A percentile compares a stretch with the other conserved stretches of the same genome.
phyloP scores from a whole-genome alignment of 768 basidiomycete species.

The Asterophora parasitica region DNA sequence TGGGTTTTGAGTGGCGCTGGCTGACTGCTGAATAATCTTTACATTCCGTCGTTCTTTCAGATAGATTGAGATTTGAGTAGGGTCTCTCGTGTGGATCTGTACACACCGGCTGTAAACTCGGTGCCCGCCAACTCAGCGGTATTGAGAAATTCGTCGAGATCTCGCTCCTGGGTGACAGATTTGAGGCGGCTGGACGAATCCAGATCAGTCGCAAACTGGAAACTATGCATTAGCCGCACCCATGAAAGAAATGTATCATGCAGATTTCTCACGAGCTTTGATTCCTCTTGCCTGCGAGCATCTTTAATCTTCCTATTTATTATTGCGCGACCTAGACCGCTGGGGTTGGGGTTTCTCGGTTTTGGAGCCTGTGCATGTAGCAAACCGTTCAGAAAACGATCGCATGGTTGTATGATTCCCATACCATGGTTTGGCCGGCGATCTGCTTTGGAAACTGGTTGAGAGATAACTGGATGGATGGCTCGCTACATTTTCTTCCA shows the following conservation, averaged over 20 bases:
- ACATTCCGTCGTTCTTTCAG: slow-evolving; percentile 69
- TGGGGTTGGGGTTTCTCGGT: slow-evolving; percentile 58
- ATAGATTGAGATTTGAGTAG: slow-evolving; percentile 8
- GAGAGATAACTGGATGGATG: too few species aligned
- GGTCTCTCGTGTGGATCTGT: not conserved
- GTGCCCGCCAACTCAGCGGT: slow-evolving; percentile 93
- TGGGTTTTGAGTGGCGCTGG: slow-evolving; percentile 65
- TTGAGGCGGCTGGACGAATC: slow-evolving; percentile 66
- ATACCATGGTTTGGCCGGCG: not conserved
- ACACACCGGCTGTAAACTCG: slow-evolving; percentile 90
- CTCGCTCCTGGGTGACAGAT: slow-evolving; percentile 93
- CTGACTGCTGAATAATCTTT: slow-evolving; percentile 64
- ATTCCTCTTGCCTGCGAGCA: slow-evolving; percentile 53
- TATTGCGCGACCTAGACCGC: slow-evolving; percentile 90
- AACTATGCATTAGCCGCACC: slow-evolving; percentile 4
- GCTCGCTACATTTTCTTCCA: not conserved
- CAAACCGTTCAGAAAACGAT: not conserved
- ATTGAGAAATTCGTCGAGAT: slow-evolving; percentile 93
- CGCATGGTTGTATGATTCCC: not conserved
- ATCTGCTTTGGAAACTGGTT: not conserved
- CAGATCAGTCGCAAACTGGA: slow-evolving; percentile 72
- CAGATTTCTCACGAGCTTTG: slow-evolving; percentile 53
- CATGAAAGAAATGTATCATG: not conserved
- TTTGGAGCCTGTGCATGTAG: slow-evolving; percentile 44
- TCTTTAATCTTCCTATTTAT: slow-evolving; percentile 88